These are phyloP conservation scores for Biscogniauxia sp. DNA, from an alignment of 2,329 filamentous ascomycete genomes.

Conservation along the genomic window DNA sequence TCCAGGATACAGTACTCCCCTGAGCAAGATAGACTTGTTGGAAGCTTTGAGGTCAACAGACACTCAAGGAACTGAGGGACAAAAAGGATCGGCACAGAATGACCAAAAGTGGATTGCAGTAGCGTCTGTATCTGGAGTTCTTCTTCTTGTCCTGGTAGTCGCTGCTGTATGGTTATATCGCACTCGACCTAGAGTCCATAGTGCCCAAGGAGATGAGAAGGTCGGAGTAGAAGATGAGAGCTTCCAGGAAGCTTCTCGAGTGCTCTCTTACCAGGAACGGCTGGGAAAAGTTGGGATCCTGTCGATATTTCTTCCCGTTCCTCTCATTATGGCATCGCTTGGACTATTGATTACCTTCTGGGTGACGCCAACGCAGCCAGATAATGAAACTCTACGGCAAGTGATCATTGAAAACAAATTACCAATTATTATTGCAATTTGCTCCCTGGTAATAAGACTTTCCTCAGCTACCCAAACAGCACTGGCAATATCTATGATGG, in stretches of 20 bases:
- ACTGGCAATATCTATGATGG: slow-evolving; percentile 6
- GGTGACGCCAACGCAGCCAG: slow-evolving; percentile 1
- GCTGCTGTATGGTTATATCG: not conserved
- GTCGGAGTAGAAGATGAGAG: not conserved
- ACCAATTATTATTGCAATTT: slow-evolving; percentile 1
- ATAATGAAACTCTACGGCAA: not conserved
- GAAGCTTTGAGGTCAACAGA: too few relatives aligned
- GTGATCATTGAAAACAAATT: slow-evolving; percentile 4
- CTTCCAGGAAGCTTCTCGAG: not conserved
- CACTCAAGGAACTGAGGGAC: too few relatives aligned
- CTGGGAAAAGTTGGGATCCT: not conserved
- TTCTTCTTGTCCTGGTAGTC: not conserved
- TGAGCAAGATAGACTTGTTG: too few relatives aligned
- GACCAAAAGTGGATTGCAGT: too few relatives aligned
- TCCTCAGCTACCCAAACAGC: slow-evolving; percentile 1
- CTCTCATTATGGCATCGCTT: not conserved
- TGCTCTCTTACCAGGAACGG: not conserved
- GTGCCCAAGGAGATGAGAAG: not conserved
- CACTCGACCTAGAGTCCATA: not conserved
- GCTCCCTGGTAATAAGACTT: slow-evolving; percentile 2
- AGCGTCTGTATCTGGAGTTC: not conserved
- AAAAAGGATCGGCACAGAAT: too few relatives aligned
- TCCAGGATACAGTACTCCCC: too few relatives aligned
- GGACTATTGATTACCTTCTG: slow-evolving; percentile 4
- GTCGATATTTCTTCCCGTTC: not conserved